These are phyloP conservation scores for Sinapis alba DNA, from an alignment of 441 rosid species.

Conservation along the genomic window DNA sequence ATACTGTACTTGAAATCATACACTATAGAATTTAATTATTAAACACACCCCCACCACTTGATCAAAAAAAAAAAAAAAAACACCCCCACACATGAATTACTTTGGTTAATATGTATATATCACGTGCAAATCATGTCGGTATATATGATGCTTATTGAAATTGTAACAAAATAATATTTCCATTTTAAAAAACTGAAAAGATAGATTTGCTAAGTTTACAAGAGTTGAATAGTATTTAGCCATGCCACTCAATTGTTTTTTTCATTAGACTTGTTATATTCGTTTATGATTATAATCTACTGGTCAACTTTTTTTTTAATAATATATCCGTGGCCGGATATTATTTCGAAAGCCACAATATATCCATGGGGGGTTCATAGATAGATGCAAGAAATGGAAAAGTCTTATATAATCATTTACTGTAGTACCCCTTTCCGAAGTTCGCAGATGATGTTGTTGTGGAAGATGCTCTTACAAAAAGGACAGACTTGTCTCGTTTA, in stretches of 20 bases:
- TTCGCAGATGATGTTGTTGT: background rate
- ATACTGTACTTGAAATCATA: background rate
- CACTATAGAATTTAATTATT: background rate
- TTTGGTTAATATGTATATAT: background rate
- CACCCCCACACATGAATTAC: background rate
- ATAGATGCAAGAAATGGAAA: constrained; percentile 23
- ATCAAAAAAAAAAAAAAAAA: no score
- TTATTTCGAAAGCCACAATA: background rate
- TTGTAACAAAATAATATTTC: background rate
- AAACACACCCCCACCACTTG: background rate
- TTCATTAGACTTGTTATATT: background rate
- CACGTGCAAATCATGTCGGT: background rate
- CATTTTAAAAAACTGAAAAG: background rate
- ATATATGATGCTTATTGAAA: background rate
- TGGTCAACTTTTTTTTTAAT: background rate
- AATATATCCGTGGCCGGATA: background rate
- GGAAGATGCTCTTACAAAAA: constrained; percentile 36
- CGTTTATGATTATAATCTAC: background rate
- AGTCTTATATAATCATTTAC: constrained; percentile 17
- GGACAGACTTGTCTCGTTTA: constrained; percentile 32
- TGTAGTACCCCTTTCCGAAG: background rate
- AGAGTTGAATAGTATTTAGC: background rate
- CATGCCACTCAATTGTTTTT: background rate
- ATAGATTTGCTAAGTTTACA: background rate
- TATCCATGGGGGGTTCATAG: background rate